A percentile compares a stretch with the other conserved stretches of the same genome.
Evolutionary conservation across 1,139 yeast genomes (phyloP).

Genomic region (Saccharomyces pastorianus): DNA sequence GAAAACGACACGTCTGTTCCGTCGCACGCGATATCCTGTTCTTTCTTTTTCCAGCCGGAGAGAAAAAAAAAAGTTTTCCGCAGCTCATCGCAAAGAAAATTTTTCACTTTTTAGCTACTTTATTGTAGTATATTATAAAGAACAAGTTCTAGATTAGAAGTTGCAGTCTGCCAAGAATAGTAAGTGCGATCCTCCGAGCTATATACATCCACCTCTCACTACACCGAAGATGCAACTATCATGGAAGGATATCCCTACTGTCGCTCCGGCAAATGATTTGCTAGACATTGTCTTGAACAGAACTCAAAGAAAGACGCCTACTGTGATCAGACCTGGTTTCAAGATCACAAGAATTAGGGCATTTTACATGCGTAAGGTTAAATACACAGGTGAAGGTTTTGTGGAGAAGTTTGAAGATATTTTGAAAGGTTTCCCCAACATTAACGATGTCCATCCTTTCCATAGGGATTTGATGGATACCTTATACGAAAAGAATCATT

Average conservation of each 20-base stretch:
- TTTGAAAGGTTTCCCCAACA: conserved; percentile 84
- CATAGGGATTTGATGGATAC: conserved; percentile 97
- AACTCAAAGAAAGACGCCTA: conserved; percentile 97
- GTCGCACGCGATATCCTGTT: neutral
- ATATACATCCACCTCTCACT: neutral
- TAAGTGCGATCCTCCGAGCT: neutral
- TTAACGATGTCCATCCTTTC: conserved; percentile 96
- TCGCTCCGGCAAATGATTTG: conserved; percentile 84
- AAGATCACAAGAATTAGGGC: conserved; percentile 93
- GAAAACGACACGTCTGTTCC: neutral
- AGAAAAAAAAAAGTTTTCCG: neutral
- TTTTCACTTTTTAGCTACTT: neutral
- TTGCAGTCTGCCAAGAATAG: neutral
- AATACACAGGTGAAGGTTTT: conserved; percentile 92
- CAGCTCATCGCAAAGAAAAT: conserved; percentile 1
- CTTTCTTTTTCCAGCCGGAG: neutral
- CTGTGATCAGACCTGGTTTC: conserved; percentile 95
- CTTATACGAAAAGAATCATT: conserved; percentile 93
- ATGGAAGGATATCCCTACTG: conserved; percentile 96
- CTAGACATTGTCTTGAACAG: conserved; percentile 94
- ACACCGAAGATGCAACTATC: conserved; percentile 73
- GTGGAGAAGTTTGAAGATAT: conserved; percentile 83
- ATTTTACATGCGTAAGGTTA: conserved; percentile 95
- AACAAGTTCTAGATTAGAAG: neutral
- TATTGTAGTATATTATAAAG: conserved; percentile 3